Conservation (phyloP, 345 rosid species). For the Viola odorata region DNA sequence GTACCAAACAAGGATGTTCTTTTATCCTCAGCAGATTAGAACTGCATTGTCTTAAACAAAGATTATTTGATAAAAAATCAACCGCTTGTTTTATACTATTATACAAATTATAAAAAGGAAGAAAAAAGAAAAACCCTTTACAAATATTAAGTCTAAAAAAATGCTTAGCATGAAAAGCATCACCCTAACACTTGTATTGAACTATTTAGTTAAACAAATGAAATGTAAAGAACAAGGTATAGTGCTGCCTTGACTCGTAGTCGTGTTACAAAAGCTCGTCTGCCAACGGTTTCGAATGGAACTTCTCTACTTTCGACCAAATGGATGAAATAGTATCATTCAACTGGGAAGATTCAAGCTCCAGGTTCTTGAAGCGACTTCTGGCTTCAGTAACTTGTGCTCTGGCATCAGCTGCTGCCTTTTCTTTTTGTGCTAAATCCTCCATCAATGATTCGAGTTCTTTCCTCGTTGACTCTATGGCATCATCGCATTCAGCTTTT, state of each 20-base stretch:
- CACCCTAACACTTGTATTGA: too few relatives aligned
- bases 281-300: slow-evolving; percentile 39
- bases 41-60: too few relatives aligned
- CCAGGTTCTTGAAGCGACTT: slow-evolving; percentile 34
- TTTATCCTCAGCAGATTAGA: too few relatives aligned
- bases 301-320: slow-evolving; percentile 38
- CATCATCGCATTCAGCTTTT: slow-evolving; percentile 33
- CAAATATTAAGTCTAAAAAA: too few relatives aligned
- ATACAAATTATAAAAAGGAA: too few relatives aligned
- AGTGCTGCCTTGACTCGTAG: neutral
- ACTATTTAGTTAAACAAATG: neutral
- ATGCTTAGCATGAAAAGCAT: too few relatives aligned
- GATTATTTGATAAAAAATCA: too few relatives aligned
- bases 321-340: slow-evolving; percentile 31
- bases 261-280: slow-evolving; percentile 45
- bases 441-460: slow-evolving; percentile 41
- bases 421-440: slow-evolving; percentile 45
- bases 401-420: slow-evolving; percentile 34
- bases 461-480: slow-evolving; percentile 38
- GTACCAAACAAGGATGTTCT: too few relatives aligned
- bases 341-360: slow-evolving; percentile 35
- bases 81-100: too few relatives aligned
- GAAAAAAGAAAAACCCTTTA: too few relatives aligned
- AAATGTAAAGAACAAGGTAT: neutral
- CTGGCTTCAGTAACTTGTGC: slow-evolving; percentile 30